Percentiles rank a stretch among this genome's conserved stretches.
Evolutionary conservation across 2,329 filamentous ascomycete species (phyloP).

Genomic region (Sordariomycetes sp.): DNA sequence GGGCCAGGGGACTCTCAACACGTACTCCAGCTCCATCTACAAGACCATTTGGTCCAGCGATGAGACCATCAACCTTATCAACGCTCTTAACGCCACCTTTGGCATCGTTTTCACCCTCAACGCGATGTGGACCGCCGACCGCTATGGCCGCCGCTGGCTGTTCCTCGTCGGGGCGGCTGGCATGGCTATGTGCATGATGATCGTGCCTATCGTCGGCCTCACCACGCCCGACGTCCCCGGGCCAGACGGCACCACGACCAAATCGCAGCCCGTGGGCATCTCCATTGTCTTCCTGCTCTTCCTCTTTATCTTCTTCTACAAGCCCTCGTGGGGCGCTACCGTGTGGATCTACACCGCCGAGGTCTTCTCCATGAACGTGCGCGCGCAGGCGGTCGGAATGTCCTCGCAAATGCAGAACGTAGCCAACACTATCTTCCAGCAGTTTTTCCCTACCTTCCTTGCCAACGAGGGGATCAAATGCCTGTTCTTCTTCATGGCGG

Average conservation of each 20-base stretch:
- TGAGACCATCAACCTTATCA: conserved; percentile 42
- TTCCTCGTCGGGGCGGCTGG: conserved; percentile 58
- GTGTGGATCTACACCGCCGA: conserved; percentile 64
- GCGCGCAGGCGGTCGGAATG: conserved; percentile 61
- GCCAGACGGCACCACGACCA: conserved; percentile 20
- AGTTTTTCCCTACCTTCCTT: conserved; percentile 61
- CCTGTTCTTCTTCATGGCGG: conserved; percentile 53
- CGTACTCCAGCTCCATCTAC: conserved; percentile 65
- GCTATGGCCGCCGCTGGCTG: conserved; percentile 59
- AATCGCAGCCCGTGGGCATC: conserved; percentile 48
- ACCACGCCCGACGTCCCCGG: conserved; percentile 8
- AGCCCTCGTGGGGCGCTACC: conserved; percentile 59
- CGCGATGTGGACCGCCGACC: conserved; percentile 62
- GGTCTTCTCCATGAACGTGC: conserved; percentile 62
- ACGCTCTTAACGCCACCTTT: conserved; percentile 63
- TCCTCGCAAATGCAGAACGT: conserved; percentile 40
- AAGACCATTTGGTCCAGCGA: conserved; percentile 53
- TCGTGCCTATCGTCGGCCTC: conserved; percentile 38
- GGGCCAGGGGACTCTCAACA: conserved; percentile 62
- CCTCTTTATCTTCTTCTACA: conserved; percentile 57
- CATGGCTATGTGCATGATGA: conserved; percentile 61
- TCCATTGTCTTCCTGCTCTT: conserved; percentile 61
- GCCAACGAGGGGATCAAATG: conserved; percentile 37
- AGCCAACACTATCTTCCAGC: conserved; percentile 31
- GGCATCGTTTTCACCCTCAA: conserved; percentile 65